Conservation (phyloP, 768 basidiomycete genomes). For the Boletus speciosus region DNA sequence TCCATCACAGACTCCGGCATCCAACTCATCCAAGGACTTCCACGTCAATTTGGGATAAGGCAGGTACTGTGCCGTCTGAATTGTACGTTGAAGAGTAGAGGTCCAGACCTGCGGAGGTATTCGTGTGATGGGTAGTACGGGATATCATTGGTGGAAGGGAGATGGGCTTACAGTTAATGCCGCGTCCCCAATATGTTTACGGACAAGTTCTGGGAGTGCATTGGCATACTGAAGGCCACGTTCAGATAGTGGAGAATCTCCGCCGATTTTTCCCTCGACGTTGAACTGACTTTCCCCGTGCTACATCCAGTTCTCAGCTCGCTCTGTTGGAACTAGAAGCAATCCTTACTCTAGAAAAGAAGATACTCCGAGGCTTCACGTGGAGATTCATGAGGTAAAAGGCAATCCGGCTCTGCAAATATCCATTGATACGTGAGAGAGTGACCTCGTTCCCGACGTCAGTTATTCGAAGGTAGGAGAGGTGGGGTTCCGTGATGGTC, state of each 20-base stretch:
- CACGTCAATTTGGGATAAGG: conserved; percentile 92
- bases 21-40: conserved; percentile 98
- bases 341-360: conserved; percentile 81
- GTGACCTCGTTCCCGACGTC: conserved; percentile 92
- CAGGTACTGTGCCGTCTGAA: conserved; percentile 80
- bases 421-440: conserved; percentile 85
- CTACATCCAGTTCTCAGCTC: conserved; percentile 39
- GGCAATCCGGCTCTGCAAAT: conserved; percentile 93
- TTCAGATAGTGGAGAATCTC: conserved; percentile 86
- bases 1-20: conserved; percentile 98
- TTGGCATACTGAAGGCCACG: conserved; percentile 82
- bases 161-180: conserved; percentile 64
- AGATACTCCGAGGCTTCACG: conserved; percentile 94
- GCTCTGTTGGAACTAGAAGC: not conserved
- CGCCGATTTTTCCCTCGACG: conserved; percentile 94
- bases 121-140: not conserved
- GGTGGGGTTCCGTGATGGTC: conserved; percentile 85
- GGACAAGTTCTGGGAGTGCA: conserved; percentile 84
- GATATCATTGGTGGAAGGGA: conserved; percentile 4
- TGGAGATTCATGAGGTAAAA: conserved; percentile 99
- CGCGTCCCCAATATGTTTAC: conserved; percentile 86
- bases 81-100: conserved; percentile 91
- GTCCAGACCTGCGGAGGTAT: conserved; percentile 82
- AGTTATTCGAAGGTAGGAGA: conserved; percentile 87
- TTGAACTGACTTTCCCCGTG: conserved; percentile 99